phyloP scores from a whole-genome alignment of 495 filamentous ascomycete species.

The Clohesyomyces aquaticus region DNA sequence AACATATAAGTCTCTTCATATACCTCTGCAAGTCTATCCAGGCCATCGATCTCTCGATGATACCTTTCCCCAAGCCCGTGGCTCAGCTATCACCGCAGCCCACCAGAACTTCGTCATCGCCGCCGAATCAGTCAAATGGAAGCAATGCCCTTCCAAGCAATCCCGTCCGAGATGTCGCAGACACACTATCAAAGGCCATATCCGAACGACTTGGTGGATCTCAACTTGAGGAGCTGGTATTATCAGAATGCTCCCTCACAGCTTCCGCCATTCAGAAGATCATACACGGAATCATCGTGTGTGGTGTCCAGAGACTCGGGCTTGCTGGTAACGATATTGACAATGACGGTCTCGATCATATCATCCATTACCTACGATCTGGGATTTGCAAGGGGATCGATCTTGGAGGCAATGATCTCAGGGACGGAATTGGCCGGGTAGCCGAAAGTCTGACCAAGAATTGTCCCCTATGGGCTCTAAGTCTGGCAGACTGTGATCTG shows the following conservation, averaged over 20 bases:
- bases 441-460: conserved; percentile 64
- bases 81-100: conserved; percentile 38
- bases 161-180: conserved; percentile 52
- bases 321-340: conserved; percentile 80
- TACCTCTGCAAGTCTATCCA: conserved; percentile 86
- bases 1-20: conserved; percentile 84
- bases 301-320: conserved; percentile 75
- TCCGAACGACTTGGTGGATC: conserved; percentile 73
- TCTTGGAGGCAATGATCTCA: conserved; percentile 85
- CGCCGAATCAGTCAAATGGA: conserved; percentile 25
- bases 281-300: conserved; percentile 73
- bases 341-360: conserved; percentile 70
- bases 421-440: conserved; percentile 70
- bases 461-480: conserved; percentile 75
- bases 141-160: conserved; percentile 1
- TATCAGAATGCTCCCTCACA: conserved; percentile 75
- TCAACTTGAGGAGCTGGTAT: conserved; percentile 79
- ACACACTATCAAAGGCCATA: conserved; percentile 72
- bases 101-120: too few relatives aligned
- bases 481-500: conserved; percentile 85
- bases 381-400: conserved; percentile 87
- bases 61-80: conserved; percentile 69
- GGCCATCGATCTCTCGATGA: conserved; percentile 81
- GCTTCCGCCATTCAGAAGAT: conserved; percentile 71
- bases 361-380: conserved; percentile 71